A percentile compares a stretch with the other conserved stretches of the same genome.
These are phyloP conservation scores for Pulveroboletus ravenelii DNA, from an alignment of 768 basidiomycete genomes.

Conservation along the genomic window DNA sequence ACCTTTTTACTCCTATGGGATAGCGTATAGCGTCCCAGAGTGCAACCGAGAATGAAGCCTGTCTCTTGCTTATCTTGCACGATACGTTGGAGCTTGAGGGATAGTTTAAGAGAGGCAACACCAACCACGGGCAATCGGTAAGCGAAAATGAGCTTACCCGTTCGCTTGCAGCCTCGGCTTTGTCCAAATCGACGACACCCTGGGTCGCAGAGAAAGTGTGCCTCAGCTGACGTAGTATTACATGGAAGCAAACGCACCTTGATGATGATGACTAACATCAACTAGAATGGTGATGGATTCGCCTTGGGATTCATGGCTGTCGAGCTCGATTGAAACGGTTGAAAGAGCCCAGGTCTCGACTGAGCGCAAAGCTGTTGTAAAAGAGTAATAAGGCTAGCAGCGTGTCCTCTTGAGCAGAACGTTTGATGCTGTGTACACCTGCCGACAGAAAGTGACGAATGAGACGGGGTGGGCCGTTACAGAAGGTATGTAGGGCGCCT, in stretches of 20 bases:
- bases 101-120: slow-evolving; percentile 39
- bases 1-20: slow-evolving; percentile 34
- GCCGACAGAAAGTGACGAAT: too few relatives aligned
- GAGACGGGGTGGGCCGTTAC: too few relatives aligned
- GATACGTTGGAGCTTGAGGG: slow-evolving; percentile 53
- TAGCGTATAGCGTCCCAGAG: slow-evolving; percentile 47
- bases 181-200: slow-evolving; percentile 62
- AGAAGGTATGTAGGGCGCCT: too few relatives aligned
- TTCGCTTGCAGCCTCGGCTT: slow-evolving; percentile 54
- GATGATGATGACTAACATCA: slow-evolving; percentile 57
- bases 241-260: too few relatives aligned
- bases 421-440: slow-evolving; percentile 63
- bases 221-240: too few relatives aligned
- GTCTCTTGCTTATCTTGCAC: slow-evolving; percentile 54
- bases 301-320: slow-evolving; percentile 51
- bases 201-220: too few relatives aligned
- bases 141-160: slow-evolving; percentile 24
- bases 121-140: background rate
- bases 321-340: slow-evolving; percentile 55
- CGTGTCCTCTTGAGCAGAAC: slow-evolving; percentile 59
- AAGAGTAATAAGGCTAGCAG: slow-evolving; percentile 60
- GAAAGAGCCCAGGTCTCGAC: slow-evolving; percentile 55
- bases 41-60: slow-evolving; percentile 60
- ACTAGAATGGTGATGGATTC: slow-evolving; percentile 56
- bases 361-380: slow-evolving; percentile 61